phyloP scores from a whole-genome alignment of 2,329 filamentous ascomycete genomes.

The Cladophialophora carrionii region DNA sequence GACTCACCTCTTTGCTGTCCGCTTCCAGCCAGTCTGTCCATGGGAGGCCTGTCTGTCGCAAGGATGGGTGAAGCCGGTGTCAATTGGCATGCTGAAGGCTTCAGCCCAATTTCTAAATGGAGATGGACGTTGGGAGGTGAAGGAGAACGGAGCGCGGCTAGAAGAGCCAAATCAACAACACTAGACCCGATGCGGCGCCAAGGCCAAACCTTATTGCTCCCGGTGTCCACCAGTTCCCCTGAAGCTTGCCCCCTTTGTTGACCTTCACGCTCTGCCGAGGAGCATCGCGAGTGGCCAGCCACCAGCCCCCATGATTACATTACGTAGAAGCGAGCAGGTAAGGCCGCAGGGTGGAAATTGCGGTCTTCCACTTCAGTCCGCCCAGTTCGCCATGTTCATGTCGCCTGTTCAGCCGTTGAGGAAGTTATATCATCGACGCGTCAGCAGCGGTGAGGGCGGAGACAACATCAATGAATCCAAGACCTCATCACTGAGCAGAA shows the following conservation, averaged over 20 bases:
- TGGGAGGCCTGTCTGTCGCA: not conserved
- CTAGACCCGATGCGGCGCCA: not conserved
- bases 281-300: constrained; percentile 9
- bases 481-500: not conserved
- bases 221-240: constrained; percentile 11
- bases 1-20: not conserved
- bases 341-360: constrained; percentile 23
- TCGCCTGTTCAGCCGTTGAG: not conserved
- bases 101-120: constrained; percentile 5
- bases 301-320: constrained; percentile 6
- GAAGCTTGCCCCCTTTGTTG: constrained; percentile 18
- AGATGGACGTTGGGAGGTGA: not conserved
- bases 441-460: constrained; percentile 12
- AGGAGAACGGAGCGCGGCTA: constrained; percentile 3
- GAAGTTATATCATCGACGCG: constrained; percentile 12
- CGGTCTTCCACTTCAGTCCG: constrained; percentile 15
- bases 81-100: not conserved
- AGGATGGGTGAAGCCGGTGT: constrained; percentile 3
- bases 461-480: not conserved
- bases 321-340: constrained; percentile 18
- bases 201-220: not conserved
- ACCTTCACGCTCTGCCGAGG: not conserved
- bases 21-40: not conserved
- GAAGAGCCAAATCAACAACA: not conserved
- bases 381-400: not conserved